Conservation (phyloP, 2,329 filamentous ascomycete species). For the Penicillium sclerotiorum region DNA sequence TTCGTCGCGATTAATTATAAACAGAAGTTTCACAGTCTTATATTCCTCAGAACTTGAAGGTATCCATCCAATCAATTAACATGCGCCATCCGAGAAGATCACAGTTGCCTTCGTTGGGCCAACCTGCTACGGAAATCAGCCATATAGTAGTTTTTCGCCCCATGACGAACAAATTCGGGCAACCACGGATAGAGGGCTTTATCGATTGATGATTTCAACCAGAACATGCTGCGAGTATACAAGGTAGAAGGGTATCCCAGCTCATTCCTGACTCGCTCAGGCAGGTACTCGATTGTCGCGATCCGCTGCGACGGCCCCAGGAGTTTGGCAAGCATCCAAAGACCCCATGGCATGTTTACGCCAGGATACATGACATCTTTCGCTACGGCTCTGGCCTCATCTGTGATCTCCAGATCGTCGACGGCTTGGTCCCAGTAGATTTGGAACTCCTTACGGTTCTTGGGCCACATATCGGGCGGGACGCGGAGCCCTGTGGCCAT, state of each 20-base stretch:
- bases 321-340: neutral
- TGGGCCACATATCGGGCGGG: constrained; percentile 34
- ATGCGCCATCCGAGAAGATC: too few species aligned
- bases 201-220: neutral
- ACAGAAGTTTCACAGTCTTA: too few species aligned
- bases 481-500: constrained; percentile 23
- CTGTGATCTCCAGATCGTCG: constrained; percentile 26
- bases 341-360: neutral
- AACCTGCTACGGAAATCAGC: neutral
- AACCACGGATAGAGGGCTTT: neutral
- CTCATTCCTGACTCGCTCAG: neutral
- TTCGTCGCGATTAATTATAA: too few species aligned
- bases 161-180: neutral
- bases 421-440: constrained; percentile 34
- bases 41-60: too few species aligned
- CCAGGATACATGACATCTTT: constrained; percentile 18
- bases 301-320: neutral
- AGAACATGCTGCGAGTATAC: neutral
- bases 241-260: neutral
- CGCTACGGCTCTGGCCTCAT: constrained; percentile 28
- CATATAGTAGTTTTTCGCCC: neutral
- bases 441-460: constrained; percentile 28
- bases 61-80: too few species aligned
- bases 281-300: neutral
- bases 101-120: too few species aligned